Evolutionary conservation across 305 asterid species (phyloP), one percentile per base, ranked within the genome.

Genomic region (Fraxinus velutina): DNA sequence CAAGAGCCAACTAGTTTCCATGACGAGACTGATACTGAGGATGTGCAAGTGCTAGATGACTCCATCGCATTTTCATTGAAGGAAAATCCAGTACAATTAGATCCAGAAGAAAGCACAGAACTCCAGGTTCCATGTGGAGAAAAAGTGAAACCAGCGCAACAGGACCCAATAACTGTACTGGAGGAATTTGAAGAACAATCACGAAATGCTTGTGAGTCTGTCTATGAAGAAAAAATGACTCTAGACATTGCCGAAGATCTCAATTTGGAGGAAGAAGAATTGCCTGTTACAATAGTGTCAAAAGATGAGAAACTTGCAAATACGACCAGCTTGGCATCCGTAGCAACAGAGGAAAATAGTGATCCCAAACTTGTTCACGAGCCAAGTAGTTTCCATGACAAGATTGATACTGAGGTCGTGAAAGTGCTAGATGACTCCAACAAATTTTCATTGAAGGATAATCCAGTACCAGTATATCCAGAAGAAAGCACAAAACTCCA

Each of bases 281-380:
- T 82, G 36, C 62, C 82, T 60, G 44, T 50, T 79, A 75, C 52
- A 50, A 47, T 83, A 36, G 83, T 70, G 42, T 36, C 82, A 73
- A 88, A 90, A 81, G 89, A 78, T 34, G 79, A 85, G 62, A 66
- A 82, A 57, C 81, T 24, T 64, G 70, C 81, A 75, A 77, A 80
- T n/a, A 47, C 29, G 77, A 84, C 89, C 82, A 78, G 80, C 85
- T 52, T 79, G 66, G 85, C 66, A 74, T 72, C 85, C 78, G 87
- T 85, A 81, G 83, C 81, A 47, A 36, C 83, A 19, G 84, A 30
- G 80, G 64, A 57, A 82, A 83, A 57, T 44, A 30, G 80, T 36
- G 84, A 81, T 68, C 50, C 42, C 70, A 19, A 52, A 74, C 37
- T 52, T 55, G 79, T 77, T 42, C 83, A n/a, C 12, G 83, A 80